Percentiles rank a stretch among this genome's conserved stretches.
Conservation (phyloP, 2,329 filamentous ascomycete genomes). For the Clathrospora elynae region DNA sequence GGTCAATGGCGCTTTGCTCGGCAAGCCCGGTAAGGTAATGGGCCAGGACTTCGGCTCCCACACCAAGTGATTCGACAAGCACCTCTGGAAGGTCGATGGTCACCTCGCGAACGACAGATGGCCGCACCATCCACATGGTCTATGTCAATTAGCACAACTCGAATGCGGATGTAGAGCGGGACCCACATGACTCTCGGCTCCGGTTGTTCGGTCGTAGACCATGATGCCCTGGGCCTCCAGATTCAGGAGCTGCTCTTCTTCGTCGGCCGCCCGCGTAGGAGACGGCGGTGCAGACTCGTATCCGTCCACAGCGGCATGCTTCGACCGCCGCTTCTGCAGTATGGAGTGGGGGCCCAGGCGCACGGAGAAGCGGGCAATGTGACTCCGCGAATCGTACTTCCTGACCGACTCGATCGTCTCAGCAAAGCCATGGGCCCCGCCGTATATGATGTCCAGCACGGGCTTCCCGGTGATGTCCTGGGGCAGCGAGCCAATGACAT, state of each 20-base stretch:
- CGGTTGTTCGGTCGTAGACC: constrained; percentile 88
- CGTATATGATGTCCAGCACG: constrained; percentile 80
- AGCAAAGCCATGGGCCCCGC: constrained; percentile 78
- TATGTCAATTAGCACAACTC: constrained; percentile 51
- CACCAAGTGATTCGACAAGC: constrained; percentile 90
- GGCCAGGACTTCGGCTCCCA: constrained; percentile 91
- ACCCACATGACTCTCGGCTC: constrained; percentile 87
- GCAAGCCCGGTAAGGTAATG: constrained; percentile 90
- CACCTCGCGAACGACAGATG: constrained; percentile 87
- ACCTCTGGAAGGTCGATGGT: constrained; percentile 91
- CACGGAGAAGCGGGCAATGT: constrained; percentile 62
- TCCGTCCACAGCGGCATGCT: constrained; percentile 32
- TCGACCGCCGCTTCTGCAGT: constrained; percentile 39
- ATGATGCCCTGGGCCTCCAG: constrained; percentile 98
- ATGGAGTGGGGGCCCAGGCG: constrained; percentile 45
- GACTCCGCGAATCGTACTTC: constrained; percentile 89
- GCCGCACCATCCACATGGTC: constrained; percentile 99
- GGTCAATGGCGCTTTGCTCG: constrained; percentile 77
- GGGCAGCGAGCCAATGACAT: constrained; percentile 81
- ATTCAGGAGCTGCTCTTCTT: constrained; percentile 66
- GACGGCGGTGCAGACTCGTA: constrained; percentile 40
- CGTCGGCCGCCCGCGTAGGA: constrained; percentile 26
- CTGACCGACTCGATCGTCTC: constrained; percentile 82
- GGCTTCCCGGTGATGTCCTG: constrained; percentile 74
- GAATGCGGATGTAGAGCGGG: not conserved